Percentiles rank a stretch among this genome's conserved stretches.
Conservation (phyloP, 164 flowering plant genomes). For the Nymphaea colorata region DNA sequence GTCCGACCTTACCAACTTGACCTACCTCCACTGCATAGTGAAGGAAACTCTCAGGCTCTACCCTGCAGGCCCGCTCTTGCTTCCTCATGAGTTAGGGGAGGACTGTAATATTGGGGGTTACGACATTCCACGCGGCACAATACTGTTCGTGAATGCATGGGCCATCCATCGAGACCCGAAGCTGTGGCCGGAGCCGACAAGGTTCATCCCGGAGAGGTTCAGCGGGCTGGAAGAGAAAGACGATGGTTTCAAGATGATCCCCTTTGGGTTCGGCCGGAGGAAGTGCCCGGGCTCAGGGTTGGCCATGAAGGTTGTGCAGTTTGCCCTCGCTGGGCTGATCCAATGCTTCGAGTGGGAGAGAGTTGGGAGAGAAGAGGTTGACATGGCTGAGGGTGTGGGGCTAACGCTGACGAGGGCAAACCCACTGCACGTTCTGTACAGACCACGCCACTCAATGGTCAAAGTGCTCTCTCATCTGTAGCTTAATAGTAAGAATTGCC, state of each 20-base stretch:
- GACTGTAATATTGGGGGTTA: slow-evolving; percentile 26
- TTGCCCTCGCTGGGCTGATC: slow-evolving; percentile 2
- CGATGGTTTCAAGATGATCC: slow-evolving; percentile 7
- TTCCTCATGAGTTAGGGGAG: slow-evolving; percentile 32
- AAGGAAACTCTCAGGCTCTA: slow-evolving; percentile 32
- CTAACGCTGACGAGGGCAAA: slow-evolving; percentile 4
- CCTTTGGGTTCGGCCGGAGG: slow-evolving; percentile 19
- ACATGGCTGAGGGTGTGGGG: slow-evolving; percentile 6
- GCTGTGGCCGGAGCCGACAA: slow-evolving; percentile 35
- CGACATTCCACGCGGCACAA: slow-evolving; percentile 28
- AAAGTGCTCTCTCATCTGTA: slow-evolving; percentile 6
- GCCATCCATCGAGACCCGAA: slow-evolving; percentile 38
- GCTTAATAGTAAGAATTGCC: not conserved
- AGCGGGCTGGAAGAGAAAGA: slow-evolving; percentile 1
- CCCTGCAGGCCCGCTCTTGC: slow-evolving; percentile 31
- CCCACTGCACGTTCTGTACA: slow-evolving; percentile 6
- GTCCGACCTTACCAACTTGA: slow-evolving; percentile 23
- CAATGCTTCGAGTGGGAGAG: slow-evolving; percentile 10
- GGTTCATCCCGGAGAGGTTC: slow-evolving; percentile 45
- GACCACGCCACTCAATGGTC: slow-evolving; percentile 3
- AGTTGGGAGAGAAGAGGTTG: slow-evolving; percentile 5
- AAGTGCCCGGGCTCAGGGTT: slow-evolving; percentile 13
- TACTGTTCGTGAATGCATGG: slow-evolving; percentile 34
- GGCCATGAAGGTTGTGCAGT: slow-evolving; percentile 7
- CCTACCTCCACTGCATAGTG: slow-evolving; percentile 25